Base-by-base conservation (phyloP, 73 alveolate species). In the Uronychia setigera region DNA sequence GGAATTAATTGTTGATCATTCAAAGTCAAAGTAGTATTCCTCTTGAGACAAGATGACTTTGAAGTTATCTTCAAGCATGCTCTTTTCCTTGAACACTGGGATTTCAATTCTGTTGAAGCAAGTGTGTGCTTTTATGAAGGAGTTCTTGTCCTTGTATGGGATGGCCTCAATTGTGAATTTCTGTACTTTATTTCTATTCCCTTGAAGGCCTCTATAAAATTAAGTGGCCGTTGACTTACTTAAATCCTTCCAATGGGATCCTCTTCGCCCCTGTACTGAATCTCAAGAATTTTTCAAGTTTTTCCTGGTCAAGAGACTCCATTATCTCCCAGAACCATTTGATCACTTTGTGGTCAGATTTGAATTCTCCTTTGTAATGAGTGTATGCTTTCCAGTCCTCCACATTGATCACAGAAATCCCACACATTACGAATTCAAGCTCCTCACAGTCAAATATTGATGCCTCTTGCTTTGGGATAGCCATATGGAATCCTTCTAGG, bases 241-340 rank as follows among this genome's bases (percentile, higher is more conserved):
- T 88, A 77, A 98, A 98, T 5, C 99, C 99, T 35, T 95, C 98
- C 74, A 97, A 92, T 26, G 99, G 99, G 28, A 98, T 92, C 57
- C 99, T 67, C 1, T 97, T 88, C 59, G 98, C 86, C 32, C 99
- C 99, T 0, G 99, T 98, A 31, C 98, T 89, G 91, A 97, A 98
- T 84, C 88, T 94, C 26, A 98, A 85, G 88, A 98, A 92, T 89
- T 96, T 96, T 27, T 96, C 91, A 29, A 96, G 91, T 77, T 94
- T 77, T 59, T 93, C 93, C 80, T 98, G 95, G 34, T 83, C 81
- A 30, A 91, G 85, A 67, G 87, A 77, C 32, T 46, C 87, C 74
- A 98, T 59, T 29, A 93, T 92, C 34, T 92, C 95, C 99, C 99
- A 98, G 89, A 98, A 98, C 99, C 99, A 98, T 85, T 82, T 74